Conservation (phyloP, 2,329 filamentous ascomycete species). For the Tricladium varicosporioides region DNA sequence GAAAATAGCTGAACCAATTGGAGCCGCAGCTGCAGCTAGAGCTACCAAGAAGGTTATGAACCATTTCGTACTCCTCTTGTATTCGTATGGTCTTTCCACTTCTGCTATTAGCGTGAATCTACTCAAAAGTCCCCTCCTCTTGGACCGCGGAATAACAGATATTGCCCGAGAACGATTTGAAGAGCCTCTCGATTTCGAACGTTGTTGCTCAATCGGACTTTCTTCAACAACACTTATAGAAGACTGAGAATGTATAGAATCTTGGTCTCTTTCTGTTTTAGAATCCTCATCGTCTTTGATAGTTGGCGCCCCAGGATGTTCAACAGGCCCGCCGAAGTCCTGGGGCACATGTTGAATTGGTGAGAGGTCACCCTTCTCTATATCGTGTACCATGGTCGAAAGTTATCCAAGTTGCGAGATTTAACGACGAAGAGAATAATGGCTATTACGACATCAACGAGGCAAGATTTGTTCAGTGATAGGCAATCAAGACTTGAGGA, state of each 20-base stretch:
- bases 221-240: slow-evolving; percentile 19
- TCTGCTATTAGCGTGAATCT: slow-evolving; percentile 73
- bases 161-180: slow-evolving; percentile 40
- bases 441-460: not conserved
- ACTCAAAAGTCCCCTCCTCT: slow-evolving; percentile 71
- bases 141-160: slow-evolving; percentile 42
- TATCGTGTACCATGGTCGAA: slow-evolving; percentile 16
- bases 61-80: slow-evolving; percentile 77
- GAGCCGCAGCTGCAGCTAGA: slow-evolving; percentile 72
- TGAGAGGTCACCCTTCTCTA: slow-evolving; percentile 20
- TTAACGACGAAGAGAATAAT: slow-evolving; percentile 1
- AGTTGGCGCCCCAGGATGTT: slow-evolving; percentile 20
- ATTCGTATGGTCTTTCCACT: slow-evolving; percentile 72
- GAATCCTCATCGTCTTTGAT: not conserved
- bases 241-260: slow-evolving; percentile 18
- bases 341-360: slow-evolving; percentile 14
- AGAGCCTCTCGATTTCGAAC: slow-evolving; percentile 37
- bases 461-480: too few species aligned
- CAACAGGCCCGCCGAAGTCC: slow-evolving; percentile 19
- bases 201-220: slow-evolving; percentile 6
- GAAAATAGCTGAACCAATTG: slow-evolving; percentile 81
- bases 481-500: too few species aligned
- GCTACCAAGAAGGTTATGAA: slow-evolving; percentile 76
- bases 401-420: not conserved
- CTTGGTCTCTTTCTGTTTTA: not conserved